Percentiles rank a stretch among this genome's conserved stretches.
phyloP scores from a whole-genome alignment of 805 yeast genomes.

The Wickerhamiella kurtzmanii region DNA sequence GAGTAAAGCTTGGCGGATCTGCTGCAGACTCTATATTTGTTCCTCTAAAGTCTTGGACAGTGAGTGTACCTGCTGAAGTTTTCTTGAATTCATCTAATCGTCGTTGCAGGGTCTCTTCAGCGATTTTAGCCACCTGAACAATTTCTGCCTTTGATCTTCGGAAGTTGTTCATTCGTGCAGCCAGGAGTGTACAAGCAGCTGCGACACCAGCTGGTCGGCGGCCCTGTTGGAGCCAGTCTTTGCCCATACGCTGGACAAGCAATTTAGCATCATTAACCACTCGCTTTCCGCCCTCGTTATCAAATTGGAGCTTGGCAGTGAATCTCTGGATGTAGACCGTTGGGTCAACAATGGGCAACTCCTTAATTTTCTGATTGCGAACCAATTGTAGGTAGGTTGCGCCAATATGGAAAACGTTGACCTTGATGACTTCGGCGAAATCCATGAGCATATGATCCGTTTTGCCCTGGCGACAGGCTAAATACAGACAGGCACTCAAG shows the following conservation, averaged over 20 bases:
- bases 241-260: conserved; percentile 79
- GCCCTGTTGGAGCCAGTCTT: conserved; percentile 94
- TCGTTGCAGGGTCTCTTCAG: conserved; percentile 83
- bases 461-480: conserved; percentile 82
- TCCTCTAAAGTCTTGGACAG: conserved; percentile 60
- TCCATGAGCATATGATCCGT: conserved; percentile 95
- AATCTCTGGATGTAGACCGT: conserved; percentile 87
- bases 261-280: conserved; percentile 80
- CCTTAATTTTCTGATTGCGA: conserved; percentile 62
- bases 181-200: conserved; percentile 85
- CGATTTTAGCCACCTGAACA: conserved; percentile 89
- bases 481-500: conserved; percentile 83
- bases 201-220: conserved; percentile 98
- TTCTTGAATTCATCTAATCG: conserved; percentile 76
- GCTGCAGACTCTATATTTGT: conserved; percentile 32
- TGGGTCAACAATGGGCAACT: conserved; percentile 85
- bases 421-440: conserved; percentile 78
- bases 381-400: conserved; percentile 91
- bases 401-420: conserved; percentile 87
- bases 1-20: conserved; percentile 72
- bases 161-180: conserved; percentile 93
- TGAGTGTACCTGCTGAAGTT: conserved; percentile 59
- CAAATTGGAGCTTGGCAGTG: conserved; percentile 75
- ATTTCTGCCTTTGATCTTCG: conserved; percentile 86
- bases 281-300: conserved; percentile 42